A percentile compares a stretch with the other conserved stretches of the same genome.
Conservation (phyloP, 2,329 filamentous ascomycete genomes). For the Plectosphaerella sp. region DNA sequence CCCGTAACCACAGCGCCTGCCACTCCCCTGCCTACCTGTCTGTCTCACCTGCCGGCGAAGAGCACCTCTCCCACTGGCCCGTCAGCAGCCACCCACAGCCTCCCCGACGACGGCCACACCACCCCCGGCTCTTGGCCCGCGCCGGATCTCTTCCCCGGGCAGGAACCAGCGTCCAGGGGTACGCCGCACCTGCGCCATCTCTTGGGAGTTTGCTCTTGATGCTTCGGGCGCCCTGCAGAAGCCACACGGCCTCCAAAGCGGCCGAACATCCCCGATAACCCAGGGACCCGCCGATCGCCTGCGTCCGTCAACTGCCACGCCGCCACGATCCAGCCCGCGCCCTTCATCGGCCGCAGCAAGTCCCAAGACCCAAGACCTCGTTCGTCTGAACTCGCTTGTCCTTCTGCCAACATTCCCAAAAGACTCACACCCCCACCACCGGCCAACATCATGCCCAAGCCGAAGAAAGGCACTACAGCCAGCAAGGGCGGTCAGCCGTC, state of each 20-base stretch:
- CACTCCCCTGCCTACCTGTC: too few relatives aligned
- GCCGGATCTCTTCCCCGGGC: slow-evolving; percentile 1
- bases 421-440: not conserved
- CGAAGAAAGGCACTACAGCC: slow-evolving; percentile 5
- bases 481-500: slow-evolving; percentile 6
- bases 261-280: not conserved
- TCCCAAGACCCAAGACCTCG: too few relatives aligned
- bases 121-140: not conserved
- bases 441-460: slow-evolving; percentile 11
- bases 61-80: not conserved
- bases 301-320: not conserved
- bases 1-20: too few relatives aligned
- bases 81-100: not conserved
- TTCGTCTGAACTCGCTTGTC: not conserved
- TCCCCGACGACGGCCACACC: not conserved
- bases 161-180: not conserved
- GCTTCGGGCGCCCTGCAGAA: not conserved
- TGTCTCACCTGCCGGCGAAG: too few relatives aligned
- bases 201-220: not conserved
- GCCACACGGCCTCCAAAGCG: not conserved
- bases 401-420: not conserved
- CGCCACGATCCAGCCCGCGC: not conserved
- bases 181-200: not conserved
- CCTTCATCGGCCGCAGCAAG: too few relatives aligned
- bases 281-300: not conserved